These are phyloP conservation scores for Glomus cerebriforme DNA, from an alignment of 192 early-diverging fungal species.

Conservation along the genomic window DNA sequence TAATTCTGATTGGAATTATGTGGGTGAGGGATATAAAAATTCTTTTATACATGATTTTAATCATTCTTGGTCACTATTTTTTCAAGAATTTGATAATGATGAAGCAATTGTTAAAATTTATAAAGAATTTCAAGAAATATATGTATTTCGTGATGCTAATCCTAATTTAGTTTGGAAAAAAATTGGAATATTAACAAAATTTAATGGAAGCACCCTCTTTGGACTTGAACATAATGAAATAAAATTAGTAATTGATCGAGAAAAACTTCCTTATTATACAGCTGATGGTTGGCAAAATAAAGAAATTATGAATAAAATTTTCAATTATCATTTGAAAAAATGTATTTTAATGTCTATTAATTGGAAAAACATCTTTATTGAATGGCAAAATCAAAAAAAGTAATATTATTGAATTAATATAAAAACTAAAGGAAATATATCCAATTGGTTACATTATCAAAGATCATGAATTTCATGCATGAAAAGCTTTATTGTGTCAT, in stretches of 20 bases:
- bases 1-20: too few relatives aligned
- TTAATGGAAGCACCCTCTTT: neutral
- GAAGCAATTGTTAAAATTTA: neutral
- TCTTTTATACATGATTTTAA: too few relatives aligned
- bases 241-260: neutral
- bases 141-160: neutral
- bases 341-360: neutral
- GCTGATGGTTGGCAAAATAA: neutral
- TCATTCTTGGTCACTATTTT: too few relatives aligned
- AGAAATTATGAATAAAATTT: neutral
- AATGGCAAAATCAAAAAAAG: neutral
- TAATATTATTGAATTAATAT: neutral
- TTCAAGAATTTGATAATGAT: too few relatives aligned
- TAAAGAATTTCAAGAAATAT: neutral
- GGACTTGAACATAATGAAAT: neutral
- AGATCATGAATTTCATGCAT: neutral
- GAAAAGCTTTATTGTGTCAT: neutral
- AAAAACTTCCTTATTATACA: neutral
- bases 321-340: neutral
- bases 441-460: too few relatives aligned
- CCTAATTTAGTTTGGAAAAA: too few relatives aligned
- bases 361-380: neutral
- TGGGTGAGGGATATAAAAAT: too few relatives aligned
- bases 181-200: neutral
- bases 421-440: too few relatives aligned